A percentile compares a stretch with the other conserved stretches of the same genome.
phyloP scores from a whole-genome alignment of 192 early-diverging fungal species.

The Coemansia sp. region DNA sequence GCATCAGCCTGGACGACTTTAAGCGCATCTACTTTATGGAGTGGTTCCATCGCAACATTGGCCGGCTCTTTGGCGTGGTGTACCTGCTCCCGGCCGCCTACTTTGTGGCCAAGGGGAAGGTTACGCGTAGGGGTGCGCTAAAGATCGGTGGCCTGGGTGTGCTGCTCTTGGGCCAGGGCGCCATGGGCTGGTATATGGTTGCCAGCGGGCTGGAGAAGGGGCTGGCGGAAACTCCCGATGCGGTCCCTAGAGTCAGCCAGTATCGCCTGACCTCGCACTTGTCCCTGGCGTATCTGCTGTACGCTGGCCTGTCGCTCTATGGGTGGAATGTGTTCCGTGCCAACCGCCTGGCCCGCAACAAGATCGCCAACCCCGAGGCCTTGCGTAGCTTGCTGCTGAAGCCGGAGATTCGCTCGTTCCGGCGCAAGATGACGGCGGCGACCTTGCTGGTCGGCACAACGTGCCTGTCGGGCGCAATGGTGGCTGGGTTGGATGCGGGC shows the following conservation, averaged over 20 bases:
- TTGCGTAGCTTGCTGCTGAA: constrained; percentile 59
- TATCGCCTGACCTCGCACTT: constrained; percentile 91
- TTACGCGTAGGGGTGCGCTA: constrained; percentile 59
- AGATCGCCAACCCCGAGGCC: constrained; percentile 50
- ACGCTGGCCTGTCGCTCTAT: constrained; percentile 69
- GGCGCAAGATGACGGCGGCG: constrained; percentile 29
- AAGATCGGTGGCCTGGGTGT: constrained; percentile 58
- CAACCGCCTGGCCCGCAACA: constrained; percentile 54
- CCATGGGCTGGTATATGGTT: constrained; percentile 98
- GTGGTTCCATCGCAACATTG: constrained; percentile 94
- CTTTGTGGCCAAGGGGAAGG: constrained; percentile 75
- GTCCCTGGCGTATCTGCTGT: constrained; percentile 81
- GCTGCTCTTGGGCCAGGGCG: constrained; percentile 75
- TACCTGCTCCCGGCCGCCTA: constrained; percentile 83
- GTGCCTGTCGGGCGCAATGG: constrained; percentile 86
- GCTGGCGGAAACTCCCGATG: constrained; percentile 66
- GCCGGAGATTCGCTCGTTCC: constrained; percentile 55
- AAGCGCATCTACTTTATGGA: constrained; percentile 98
- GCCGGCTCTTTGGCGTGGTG: constrained; percentile 82
- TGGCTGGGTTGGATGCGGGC: constrained; percentile 95
- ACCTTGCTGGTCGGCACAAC: constrained; percentile 71
- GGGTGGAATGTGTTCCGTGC: constrained; percentile 73
- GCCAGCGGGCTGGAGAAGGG: constrained; percentile 82
- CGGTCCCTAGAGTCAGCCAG: constrained; percentile 88
- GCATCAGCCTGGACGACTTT: constrained; percentile 87